Base-by-base conservation (phyloP, 495 filamentous ascomycete genomes). In the Beverwykella pulmonaria region DNA sequence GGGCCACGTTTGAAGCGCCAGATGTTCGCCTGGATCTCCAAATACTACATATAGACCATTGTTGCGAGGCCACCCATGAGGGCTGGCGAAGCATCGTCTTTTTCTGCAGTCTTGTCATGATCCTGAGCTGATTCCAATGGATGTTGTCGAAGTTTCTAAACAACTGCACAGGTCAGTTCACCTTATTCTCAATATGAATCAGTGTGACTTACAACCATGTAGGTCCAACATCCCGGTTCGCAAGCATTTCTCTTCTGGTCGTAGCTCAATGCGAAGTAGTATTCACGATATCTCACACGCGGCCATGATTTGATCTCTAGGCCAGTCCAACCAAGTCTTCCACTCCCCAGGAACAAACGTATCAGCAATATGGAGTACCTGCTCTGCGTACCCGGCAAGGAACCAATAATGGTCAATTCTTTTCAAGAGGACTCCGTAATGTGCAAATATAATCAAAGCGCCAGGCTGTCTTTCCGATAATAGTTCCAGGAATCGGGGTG, bases 381-480 rank as follows among this genome's bases (percentile, higher is more conserved):
- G 58, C 41, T 63, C 58, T 1, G 58, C 58, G 12, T 4, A 23
- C 3, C 65, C 65, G 1, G 59, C 50, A 1, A 69, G 1, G 46
- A 59, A 69, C 66, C 66, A 69, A 27, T 59, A 60, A 25, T 52
- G 54, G 9, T 26, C 6, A 34, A 61, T 22, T 32, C 41, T 54
- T 17, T 12, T 10, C 14, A 69, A 30, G 7, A 69, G 53, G 14
- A 69, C 66, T 7, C 34, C 61, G 44, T 64, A 69, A 60, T 69
- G 61, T 9, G 66, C 60, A 32, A 69, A 65, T 19, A 69, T 69
- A 20, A 69, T 53, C 53, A 69, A 44, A 17, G 66, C 66, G 2
- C 61, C 66, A 15, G 66, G 66, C 29, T 69, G 66, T 32, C 34
- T 59, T 23, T 63, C 55, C 15, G 60, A 59, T 23, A 69, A 26